Conservation (phyloP, 345 rosid genomes). For the Trapa incisa region DNA sequence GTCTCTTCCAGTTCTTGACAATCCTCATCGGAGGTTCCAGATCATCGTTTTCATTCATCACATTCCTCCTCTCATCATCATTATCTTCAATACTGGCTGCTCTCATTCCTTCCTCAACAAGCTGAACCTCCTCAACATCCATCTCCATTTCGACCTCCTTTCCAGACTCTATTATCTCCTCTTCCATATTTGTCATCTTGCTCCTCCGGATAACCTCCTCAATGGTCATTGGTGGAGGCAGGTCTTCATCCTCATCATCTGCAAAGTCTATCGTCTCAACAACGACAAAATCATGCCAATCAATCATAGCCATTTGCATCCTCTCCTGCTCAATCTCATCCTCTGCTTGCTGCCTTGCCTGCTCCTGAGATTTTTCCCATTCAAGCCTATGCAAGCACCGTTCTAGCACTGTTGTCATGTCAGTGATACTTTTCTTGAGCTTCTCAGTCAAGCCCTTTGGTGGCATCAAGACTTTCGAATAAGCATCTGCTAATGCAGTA, state of each 20-base stretch:
- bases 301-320: constrained; percentile 81
- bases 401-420: constrained; percentile 69
- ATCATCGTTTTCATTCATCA: constrained; percentile 30
- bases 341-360: constrained; percentile 73
- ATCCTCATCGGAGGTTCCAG: constrained; percentile 79
- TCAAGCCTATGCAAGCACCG: constrained; percentile 74
- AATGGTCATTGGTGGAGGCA: constrained; percentile 77
- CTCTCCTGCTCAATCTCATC: constrained; percentile 85
- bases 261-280: constrained; percentile 76
- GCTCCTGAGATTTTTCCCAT: constrained; percentile 81
- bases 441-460: constrained; percentile 56
- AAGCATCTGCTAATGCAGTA: constrained; percentile 66
- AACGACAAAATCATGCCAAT: constrained; percentile 88
- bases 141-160: constrained; percentile 91
- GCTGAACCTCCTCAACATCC: constrained; percentile 89
- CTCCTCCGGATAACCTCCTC: constrained; percentile 79
- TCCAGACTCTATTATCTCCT: constrained; percentile 63
- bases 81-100: constrained; percentile 53
- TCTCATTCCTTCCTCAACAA: constrained; percentile 82
- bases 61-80: constrained; percentile 24
- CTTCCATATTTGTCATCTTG: constrained; percentile 52
- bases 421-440: constrained; percentile 38
- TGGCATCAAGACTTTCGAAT: constrained; percentile 74
- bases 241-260: constrained; percentile 82
- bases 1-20: constrained; percentile 91